Percentiles rank a stretch among this genome's conserved stretches.
These are phyloP conservation scores for Neurospora sp. DNA, from an alignment of 495 filamentous ascomycete genomes.

Conservation along the genomic window DNA sequence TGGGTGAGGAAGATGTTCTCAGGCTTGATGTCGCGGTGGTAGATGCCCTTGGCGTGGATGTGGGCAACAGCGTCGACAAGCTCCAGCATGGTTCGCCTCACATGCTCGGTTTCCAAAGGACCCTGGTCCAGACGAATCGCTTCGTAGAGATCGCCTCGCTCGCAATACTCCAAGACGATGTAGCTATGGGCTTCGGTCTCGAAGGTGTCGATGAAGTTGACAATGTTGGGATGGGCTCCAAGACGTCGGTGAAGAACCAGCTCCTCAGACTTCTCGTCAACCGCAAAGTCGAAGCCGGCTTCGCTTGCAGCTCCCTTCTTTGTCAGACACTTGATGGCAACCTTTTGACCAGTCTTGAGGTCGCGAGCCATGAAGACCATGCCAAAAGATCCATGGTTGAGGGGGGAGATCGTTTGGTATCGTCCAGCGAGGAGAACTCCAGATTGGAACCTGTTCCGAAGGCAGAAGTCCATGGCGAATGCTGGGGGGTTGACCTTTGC, in stretches of 20 bases:
- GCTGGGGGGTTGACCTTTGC: slow-evolving; percentile 16
- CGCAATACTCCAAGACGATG: slow-evolving; percentile 89
- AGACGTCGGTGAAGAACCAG: slow-evolving; percentile 70
- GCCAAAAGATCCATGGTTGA: slow-evolving; percentile 97
- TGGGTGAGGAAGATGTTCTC: slow-evolving; percentile 96
- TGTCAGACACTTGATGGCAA: slow-evolving; percentile 90
- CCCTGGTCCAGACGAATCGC: slow-evolving; percentile 82
- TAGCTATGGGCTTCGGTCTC: slow-evolving; percentile 85
- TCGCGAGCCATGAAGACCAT: slow-evolving; percentile 94
- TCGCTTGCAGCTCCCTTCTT: slow-evolving; percentile 55
- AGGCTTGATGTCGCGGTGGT: slow-evolving; percentile 97
- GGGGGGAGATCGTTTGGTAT: slow-evolving; percentile 80
- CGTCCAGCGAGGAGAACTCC: slow-evolving; percentile 72
- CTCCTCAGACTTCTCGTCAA: slow-evolving; percentile 84
- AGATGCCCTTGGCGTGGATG: slow-evolving; percentile 83
- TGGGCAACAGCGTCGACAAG: slow-evolving; percentile 81
- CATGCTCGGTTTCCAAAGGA: slow-evolving; percentile 88
- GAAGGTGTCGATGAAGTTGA: slow-evolving; percentile 85
- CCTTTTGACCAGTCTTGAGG: slow-evolving; percentile 57
- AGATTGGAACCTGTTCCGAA: slow-evolving; percentile 61
- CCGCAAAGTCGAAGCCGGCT: slow-evolving; percentile 42
- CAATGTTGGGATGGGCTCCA: slow-evolving; percentile 76
- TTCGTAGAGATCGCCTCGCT: slow-evolving; percentile 95
- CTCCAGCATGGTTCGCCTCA: slow-evolving; percentile 93
- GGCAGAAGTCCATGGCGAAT: slow-evolving; percentile 58